Evolutionary conservation across 441 rosid genomes (phyloP).

Genomic region (Gossypium davidsonii): DNA sequence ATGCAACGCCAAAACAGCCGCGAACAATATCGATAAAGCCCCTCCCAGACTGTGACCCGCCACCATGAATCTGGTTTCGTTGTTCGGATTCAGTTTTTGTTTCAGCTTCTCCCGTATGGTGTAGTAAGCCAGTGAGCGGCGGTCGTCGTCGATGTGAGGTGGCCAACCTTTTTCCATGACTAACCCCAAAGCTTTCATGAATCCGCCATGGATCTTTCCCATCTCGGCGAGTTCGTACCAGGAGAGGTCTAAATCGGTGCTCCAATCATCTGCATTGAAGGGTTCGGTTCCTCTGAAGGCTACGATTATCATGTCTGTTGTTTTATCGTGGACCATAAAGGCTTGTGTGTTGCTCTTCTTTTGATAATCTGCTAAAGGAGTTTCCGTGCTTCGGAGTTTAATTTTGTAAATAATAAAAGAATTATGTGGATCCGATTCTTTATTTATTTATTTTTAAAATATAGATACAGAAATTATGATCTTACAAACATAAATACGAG

Average conservation of each 20-base stretch:
- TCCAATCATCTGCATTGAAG: conserved; percentile 49
- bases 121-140: conserved; percentile 37
- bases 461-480: too few relatives aligned
- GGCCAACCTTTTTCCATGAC: conserved; percentile 32
- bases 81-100: conserved; percentile 19
- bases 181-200: conserved; percentile 54
- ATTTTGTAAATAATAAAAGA: not conserved
- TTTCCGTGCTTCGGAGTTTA: not conserved
- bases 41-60: conserved; percentile 72
- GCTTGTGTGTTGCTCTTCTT: conserved; percentile 36
- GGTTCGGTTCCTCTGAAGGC: conserved; percentile 55
- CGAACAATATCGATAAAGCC: conserved; percentile 51
- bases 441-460: too few relatives aligned
- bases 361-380: conserved; percentile 20
- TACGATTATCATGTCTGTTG: conserved; percentile 31
- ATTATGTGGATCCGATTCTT: too few relatives aligned
- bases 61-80: conserved; percentile 33
- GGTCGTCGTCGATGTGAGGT: conserved; percentile 9
- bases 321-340: conserved; percentile 30
- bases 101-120: conserved; percentile 34
- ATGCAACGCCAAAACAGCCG: conserved; percentile 36
- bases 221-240: conserved; percentile 40
- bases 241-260: conserved; percentile 51
- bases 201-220: conserved; percentile 50
- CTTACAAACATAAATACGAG: not conserved